A percentile compares a stretch with the other conserved stretches of the same genome.
Evolutionary conservation across 108 stramenopile genomes (phyloP).

Genomic region (Cyclotella kingstonii): DNA sequence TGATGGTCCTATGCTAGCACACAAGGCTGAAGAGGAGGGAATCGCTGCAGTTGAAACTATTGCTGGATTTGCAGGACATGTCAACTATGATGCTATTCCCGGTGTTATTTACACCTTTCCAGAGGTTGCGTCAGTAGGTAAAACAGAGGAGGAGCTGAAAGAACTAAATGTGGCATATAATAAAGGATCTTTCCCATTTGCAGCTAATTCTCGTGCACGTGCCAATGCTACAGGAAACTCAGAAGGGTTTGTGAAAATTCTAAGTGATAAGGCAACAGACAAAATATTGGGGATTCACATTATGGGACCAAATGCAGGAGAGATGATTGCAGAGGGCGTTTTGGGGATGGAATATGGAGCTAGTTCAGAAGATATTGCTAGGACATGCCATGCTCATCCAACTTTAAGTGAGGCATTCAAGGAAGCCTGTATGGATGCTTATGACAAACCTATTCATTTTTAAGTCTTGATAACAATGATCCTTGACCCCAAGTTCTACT

Average conservation of each 20-base stretch:
- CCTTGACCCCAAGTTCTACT: too few species aligned
- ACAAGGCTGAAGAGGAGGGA: constrained; percentile 99
- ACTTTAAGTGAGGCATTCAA: constrained; percentile 98
- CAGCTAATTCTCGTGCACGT: constrained; percentile 89
- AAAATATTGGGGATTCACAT: constrained; percentile 97
- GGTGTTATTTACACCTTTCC: constrained; percentile 99
- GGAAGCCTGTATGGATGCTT: constrained; percentile 99
- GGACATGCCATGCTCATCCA: constrained; percentile 99
- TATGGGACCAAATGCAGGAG: constrained; percentile 99
- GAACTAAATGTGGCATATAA: constrained; percentile 91
- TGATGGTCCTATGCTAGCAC: constrained; percentile 99
- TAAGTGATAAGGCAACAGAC: constrained; percentile 96
- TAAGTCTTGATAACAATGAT: constrained; percentile 48
- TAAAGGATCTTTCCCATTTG: constrained; percentile 95
- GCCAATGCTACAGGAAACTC: constrained; percentile 93
- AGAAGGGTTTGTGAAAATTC: constrained; percentile 97
- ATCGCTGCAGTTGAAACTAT: constrained; percentile 97
- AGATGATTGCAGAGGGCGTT: constrained; percentile 99
- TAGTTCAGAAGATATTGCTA: constrained; percentile 98
- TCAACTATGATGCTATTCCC: constrained; percentile 99
- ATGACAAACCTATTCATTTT: constrained; percentile 98
- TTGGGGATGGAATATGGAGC: constrained; percentile 99
- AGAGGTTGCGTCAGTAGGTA: constrained; percentile 98
- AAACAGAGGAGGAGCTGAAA: constrained; percentile 99
- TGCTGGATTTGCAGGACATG: constrained; percentile 98